A percentile compares a stretch with the other conserved stretches of the same genome.
Conservation (phyloP, 2,329 filamentous ascomycete species). For the Chrysosphaeria jannelii region DNA sequence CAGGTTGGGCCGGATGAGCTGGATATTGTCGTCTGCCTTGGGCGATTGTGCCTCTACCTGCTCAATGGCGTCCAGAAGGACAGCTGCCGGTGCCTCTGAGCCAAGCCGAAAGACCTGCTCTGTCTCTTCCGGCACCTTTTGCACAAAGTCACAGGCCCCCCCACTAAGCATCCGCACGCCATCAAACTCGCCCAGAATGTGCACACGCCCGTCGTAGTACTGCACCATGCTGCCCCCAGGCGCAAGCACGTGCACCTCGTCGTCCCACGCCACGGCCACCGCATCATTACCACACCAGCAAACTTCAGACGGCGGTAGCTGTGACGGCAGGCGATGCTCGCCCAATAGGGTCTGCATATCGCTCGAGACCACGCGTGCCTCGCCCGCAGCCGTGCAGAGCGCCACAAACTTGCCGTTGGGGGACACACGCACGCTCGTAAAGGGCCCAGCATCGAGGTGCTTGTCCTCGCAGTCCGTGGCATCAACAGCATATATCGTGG, state of each 20-base stretch:
- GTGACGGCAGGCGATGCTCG: slow-evolving; percentile 69
- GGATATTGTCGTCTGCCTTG: slow-evolving; percentile 92
- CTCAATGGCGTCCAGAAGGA: slow-evolving; percentile 76
- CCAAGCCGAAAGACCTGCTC: slow-evolving; percentile 74
- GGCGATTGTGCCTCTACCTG: slow-evolving; percentile 81
- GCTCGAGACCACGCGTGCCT: slow-evolving; percentile 74
- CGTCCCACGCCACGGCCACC: slow-evolving; percentile 83
- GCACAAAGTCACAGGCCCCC: slow-evolving; percentile 89
- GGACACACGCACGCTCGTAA: slow-evolving; percentile 69
- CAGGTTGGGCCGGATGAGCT: slow-evolving; percentile 63
- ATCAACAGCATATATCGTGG: slow-evolving; percentile 68
- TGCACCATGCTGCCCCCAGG: slow-evolving; percentile 45
- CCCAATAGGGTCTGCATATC: slow-evolving; percentile 83
- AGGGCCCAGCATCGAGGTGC: slow-evolving; percentile 71
- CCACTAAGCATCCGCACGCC: slow-evolving; percentile 78
- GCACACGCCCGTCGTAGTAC: slow-evolving; percentile 74
- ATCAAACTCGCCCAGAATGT: slow-evolving; percentile 58
- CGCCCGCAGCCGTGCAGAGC: slow-evolving; percentile 60
- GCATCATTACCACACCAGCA: slow-evolving; percentile 95
- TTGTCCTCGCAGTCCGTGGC: slow-evolving; percentile 74
- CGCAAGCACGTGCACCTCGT: slow-evolving; percentile 83
- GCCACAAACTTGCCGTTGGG: slow-evolving; percentile 73
- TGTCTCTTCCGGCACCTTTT: slow-evolving; percentile 64
- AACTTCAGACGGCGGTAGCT: slow-evolving; percentile 59
- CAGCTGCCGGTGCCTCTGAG: slow-evolving; percentile 65